phyloP scores from a whole-genome alignment of 1,284 basidiomycete species.

The Coniophora puteana region DNA sequence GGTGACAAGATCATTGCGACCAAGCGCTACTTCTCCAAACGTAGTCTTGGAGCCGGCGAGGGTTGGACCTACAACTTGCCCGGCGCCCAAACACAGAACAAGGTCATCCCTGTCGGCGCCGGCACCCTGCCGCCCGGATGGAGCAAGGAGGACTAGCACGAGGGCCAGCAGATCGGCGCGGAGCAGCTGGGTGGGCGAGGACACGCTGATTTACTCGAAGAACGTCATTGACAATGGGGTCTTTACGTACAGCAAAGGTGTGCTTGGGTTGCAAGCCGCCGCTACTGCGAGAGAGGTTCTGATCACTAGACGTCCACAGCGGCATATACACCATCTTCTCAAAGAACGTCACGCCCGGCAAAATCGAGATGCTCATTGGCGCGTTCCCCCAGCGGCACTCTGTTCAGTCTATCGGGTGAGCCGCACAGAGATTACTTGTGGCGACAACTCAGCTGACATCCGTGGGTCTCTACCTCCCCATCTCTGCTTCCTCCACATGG shows the following conservation, averaged over 20 bases:
- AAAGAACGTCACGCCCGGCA: conserved; percentile 53
- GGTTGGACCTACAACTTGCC: conserved; percentile 63
- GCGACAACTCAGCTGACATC: no score
- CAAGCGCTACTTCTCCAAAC: conserved; percentile 65
- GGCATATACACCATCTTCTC: conserved; percentile 71
- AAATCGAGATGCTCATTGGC: conserved; percentile 48
- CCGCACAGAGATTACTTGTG: no score
- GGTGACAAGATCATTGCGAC: conserved; percentile 60
- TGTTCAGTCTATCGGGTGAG: no score
- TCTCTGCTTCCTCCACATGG: no score
- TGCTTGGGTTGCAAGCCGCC: conserved; percentile 1
- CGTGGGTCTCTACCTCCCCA: no score
- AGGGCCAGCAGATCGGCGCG: conserved; percentile 65
- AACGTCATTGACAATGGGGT: conserved; percentile 52
- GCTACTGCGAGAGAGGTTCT: conserved; percentile 1
- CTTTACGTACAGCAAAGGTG: conserved; percentile 67
- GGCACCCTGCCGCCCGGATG: conserved; percentile 61
- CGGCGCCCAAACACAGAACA: conserved; percentile 18
- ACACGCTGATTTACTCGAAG: conserved; percentile 60
- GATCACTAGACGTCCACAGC: conserved; percentile 58
- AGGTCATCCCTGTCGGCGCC: conserved; percentile 38
- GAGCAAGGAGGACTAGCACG: conserved; percentile 53
- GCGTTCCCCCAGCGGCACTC: no score
- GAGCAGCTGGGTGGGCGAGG: conserved; percentile 61
- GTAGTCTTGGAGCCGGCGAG: conserved; percentile 67